Evolutionary conservation across 2,329 filamentous ascomycete species (phyloP), one percentile per base, ranked within the genome.

Genomic region (Penicillium expansum): DNA sequence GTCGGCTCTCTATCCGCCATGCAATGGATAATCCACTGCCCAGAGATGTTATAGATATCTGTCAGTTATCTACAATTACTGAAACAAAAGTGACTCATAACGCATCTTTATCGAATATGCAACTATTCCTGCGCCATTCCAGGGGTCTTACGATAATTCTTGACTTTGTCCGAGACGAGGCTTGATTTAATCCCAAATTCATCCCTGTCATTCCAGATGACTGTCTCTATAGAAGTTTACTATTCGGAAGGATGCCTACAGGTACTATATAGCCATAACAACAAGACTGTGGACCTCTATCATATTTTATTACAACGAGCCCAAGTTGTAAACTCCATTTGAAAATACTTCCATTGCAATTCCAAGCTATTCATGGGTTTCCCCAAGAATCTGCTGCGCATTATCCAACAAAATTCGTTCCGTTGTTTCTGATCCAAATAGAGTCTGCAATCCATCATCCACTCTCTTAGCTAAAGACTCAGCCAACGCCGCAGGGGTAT

Each of bases 381-480:
- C 22, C 4, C 37, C 41, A 20, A 63, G 39, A 9, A 65, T n/a
- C 5, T 20, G 16, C 13, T 58, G 22, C 6, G 59, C 61, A 35
- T 65, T 65, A 4, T 48, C 38, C 3, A 54, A n/a, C 16, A 65
- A 33, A 18, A 62, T 43, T 5, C 10, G 33, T n/a, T 39, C 27
- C 2, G 41, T 29, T 4, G 20, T 49, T 14, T 57, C 50, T 5
- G 20, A 13, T 11, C 58, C 58, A 52, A 65, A 61, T 7, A 49
- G 11, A 6, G 13, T 27, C 14, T 32, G 7, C 49, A 67, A 32
- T 1, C 76, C 79, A 32, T 69, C 64, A 49, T 77, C 76, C 76
- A 82, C 74, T 58, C 69, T 67, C 8, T 67, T 66, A 33, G 72
- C 69, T 61, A 82, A 69, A 67, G 70, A 37, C 29, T 49, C 10